Conservation (phyloP, 1,284 basidiomycete genomes). For the Cutaneotrichosporon dermatis region DNA sequence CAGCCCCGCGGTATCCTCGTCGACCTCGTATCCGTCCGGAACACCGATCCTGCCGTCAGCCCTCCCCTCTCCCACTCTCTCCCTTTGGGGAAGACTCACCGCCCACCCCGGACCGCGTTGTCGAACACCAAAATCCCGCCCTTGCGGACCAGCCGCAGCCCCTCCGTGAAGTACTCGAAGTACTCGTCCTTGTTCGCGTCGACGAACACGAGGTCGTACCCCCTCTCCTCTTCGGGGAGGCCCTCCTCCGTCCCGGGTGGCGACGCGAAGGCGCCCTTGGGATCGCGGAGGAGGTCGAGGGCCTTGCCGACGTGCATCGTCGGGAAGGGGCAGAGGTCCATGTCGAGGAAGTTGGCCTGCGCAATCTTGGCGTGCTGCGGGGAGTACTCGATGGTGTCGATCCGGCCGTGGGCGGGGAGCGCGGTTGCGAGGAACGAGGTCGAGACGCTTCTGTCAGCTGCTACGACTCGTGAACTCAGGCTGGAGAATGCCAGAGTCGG, state of each 20-base stretch:
- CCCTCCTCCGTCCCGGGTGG: slow-evolving; percentile 26
- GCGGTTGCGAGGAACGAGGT: slow-evolving; percentile 36
- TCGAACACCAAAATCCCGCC: slow-evolving; percentile 41
- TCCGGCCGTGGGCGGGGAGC: slow-evolving; percentile 34
- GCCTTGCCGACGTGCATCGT: slow-evolving; percentile 36
- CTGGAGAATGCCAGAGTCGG: too few species aligned
- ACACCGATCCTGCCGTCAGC: slow-evolving; percentile 11
- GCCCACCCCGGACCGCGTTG: slow-evolving; percentile 36
- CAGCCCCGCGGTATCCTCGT: slow-evolving; percentile 27
- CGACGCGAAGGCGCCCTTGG: slow-evolving; percentile 17
- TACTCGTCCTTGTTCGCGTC: slow-evolving; percentile 42
- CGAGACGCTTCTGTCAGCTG: slow-evolving; percentile 14
- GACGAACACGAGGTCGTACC: slow-evolving; percentile 43
- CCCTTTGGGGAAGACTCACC: slow-evolving; percentile 21
- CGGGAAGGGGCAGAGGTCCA: slow-evolving; percentile 41
- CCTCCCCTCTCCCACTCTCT: neutral
- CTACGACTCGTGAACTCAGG: too few species aligned
- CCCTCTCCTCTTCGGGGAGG: slow-evolving; percentile 15
- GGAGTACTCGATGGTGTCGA: slow-evolving; percentile 41
- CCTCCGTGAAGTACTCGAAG: slow-evolving; percentile 35
- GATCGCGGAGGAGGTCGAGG: slow-evolving; percentile 28
- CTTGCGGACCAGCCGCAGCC: slow-evolving; percentile 30
- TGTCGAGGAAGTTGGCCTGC: slow-evolving; percentile 35
- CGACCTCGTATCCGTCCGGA: slow-evolving; percentile 20
- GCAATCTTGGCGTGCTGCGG: slow-evolving; percentile 34